phyloP scores from a whole-genome alignment of 345 rosid species.

The Eucalyptus dawsonii region DNA sequence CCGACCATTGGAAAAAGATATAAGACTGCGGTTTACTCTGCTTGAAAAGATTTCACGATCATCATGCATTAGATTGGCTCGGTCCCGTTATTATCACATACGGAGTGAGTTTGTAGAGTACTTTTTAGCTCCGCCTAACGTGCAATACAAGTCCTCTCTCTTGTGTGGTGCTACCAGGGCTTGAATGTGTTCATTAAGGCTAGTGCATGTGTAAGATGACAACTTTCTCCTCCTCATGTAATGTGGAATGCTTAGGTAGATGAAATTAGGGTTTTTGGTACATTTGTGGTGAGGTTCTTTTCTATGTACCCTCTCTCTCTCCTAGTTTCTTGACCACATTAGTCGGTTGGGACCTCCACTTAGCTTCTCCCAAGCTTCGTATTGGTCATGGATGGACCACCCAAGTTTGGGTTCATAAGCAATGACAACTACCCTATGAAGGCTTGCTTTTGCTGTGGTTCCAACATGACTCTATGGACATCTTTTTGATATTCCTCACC shows the following conservation, averaged over 20 bases:
- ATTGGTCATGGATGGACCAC: neutral
- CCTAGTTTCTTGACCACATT: neutral
- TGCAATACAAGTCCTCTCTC: neutral
- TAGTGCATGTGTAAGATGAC: neutral
- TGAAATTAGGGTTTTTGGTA: neutral
- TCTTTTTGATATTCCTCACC: neutral
- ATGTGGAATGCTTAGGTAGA: neutral
- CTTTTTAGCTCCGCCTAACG: neutral
- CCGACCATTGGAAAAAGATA: neutral
- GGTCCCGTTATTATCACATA: neutral
- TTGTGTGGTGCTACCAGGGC: no score
- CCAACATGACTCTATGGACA: neutral
- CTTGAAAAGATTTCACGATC: neutral
- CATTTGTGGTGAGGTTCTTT: no score
- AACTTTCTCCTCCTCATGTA: neutral
- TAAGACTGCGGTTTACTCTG: neutral
- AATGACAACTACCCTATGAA: neutral
- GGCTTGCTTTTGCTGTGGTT: neutral
- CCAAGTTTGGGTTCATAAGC: neutral
- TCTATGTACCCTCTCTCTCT: no score
- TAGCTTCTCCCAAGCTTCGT: neutral
- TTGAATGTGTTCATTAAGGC: neutral
- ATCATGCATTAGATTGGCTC: neutral
- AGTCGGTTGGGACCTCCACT: neutral
- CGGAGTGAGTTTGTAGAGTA: neutral